Evolutionary conservation across 495 filamentous ascomycete species (phyloP), one percentile per base, ranked within the genome.

Genomic region (Penicillium pulvis): DNA sequence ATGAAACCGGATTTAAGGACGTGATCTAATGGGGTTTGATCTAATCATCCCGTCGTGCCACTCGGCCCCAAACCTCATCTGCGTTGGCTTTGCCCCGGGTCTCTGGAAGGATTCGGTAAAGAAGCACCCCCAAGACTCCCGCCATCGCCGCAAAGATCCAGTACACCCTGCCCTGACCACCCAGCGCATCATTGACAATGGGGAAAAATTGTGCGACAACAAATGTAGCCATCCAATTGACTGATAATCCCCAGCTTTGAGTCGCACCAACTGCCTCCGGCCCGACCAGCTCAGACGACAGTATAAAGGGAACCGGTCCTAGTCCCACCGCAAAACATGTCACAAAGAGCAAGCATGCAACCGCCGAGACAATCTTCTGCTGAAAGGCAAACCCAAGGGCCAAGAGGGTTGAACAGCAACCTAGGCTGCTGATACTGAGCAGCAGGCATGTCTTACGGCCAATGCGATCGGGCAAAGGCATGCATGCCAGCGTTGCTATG

Each of bases 141-240:
- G 91, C 90, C 59, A 94, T 77, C 1, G 66, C 87, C 0, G 91
- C 87, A 70, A 97, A 97, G 12, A 95, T 76, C 75, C 91, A 96
- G 69, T 93, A 97, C 0, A 92, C 88, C 79, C 86, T 88, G 0
- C 93, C 93, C 6, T 85, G 82, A 1, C 87, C 88, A 1, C 87
- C 87, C 51, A 97, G 71, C 0, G 79, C 81, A 58, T 85, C 78
- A 63, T 96, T 94, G 57, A 94, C 75, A 43, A 95, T 80, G 0
- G 93, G 93, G 81, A 97, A 97, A 71, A 95, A 93, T 66, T 94
- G 91, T 1, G 92, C 91, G 2, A 98, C 92, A 8, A 92, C 63
- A 70, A 96, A 98, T 0, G 95, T 98, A 1, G 92, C 89, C 26
- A 90, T 79, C 84, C 94, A 98, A 73, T 91, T 98, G 2, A 90